Evolutionary conservation across 805 yeast species (phyloP).

Genomic region (Pichia deserticola): DNA sequence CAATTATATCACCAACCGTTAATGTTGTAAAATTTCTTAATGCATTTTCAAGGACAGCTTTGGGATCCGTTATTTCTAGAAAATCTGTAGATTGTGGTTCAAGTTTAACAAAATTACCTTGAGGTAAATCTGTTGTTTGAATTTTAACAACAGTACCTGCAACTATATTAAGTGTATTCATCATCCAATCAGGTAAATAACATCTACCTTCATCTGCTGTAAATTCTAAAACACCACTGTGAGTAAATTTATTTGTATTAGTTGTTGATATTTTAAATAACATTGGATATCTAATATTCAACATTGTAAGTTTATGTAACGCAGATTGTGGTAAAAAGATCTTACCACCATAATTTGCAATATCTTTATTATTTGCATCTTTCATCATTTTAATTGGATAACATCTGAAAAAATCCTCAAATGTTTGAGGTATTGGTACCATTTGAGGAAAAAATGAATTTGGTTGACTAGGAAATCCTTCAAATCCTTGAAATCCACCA

Average conservation of each 20-base stretch:
- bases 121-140: conserved; percentile 68
- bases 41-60: conserved; percentile 92
- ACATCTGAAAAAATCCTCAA: conserved; percentile 85
- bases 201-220: conserved; percentile 96
- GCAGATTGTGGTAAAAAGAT: conserved; percentile 93
- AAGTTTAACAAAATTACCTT: conserved; percentile 82
- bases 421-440: conserved; percentile 28
- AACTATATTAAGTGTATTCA: conserved; percentile 60
- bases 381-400: conserved; percentile 91
- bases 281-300: conserved; percentile 95
- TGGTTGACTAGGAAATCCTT: conserved; percentile 6
- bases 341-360: conserved; percentile 90
- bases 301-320: conserved; percentile 76
- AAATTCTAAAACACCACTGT: conserved; percentile 93
- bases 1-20: conserved; percentile 77
- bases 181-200: conserved; percentile 95
- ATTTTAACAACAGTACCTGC: conserved; percentile 81
- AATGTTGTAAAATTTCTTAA: conserved; percentile 84
- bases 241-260: conserved; percentile 50
- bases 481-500: conserved; percentile 22
- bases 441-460: conserved; percentile 12
- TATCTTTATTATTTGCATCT: conserved; percentile 60
- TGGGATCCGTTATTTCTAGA: conserved; percentile 89
- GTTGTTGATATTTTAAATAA: conserved; percentile 73
- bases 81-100: conserved; percentile 95